Percentiles rank a stretch among this genome's conserved stretches.
phyloP scores from a whole-genome alignment of 352 stramenopile genomes.

The Detonula confervacea region DNA sequence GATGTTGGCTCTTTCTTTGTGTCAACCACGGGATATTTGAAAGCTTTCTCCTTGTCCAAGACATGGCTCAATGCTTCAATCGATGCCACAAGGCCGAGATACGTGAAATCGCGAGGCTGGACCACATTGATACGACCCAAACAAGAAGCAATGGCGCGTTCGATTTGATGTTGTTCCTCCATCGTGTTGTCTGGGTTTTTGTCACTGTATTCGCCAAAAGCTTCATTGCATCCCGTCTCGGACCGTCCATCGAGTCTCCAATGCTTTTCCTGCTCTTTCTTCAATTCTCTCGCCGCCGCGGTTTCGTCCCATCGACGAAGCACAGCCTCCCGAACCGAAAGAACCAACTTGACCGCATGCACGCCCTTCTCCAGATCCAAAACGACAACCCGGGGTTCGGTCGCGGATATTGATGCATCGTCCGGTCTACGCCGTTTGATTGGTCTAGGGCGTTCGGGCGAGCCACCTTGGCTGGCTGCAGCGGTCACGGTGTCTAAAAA shows the following conservation, averaged over 20 bases:
- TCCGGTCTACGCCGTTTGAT: constrained; percentile 11
- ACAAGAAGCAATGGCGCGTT: constrained; percentile 42
- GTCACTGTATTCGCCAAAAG: constrained; percentile 9
- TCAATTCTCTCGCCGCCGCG: constrained; percentile 39
- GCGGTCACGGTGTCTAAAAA: constrained; percentile 12
- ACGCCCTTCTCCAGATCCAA: constrained; percentile 54
- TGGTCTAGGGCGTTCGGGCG: neutral
- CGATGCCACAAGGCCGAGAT: constrained; percentile 53
- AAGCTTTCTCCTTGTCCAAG: constrained; percentile 29
- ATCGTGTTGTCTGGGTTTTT: constrained; percentile 13
- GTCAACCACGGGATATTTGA: neutral
- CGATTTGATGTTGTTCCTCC: constrained; percentile 41
- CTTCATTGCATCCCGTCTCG: neutral
- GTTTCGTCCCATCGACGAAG: constrained; percentile 51
- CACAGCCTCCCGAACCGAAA: constrained; percentile 50
- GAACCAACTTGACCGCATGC: constrained; percentile 41
- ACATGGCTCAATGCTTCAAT: constrained; percentile 41
- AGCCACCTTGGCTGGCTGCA: neutral
- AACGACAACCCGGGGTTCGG: constrained; percentile 40
- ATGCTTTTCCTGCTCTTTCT: constrained; percentile 6
- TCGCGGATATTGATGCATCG: neutral
- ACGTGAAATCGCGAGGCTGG: constrained; percentile 55
- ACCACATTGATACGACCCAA: constrained; percentile 50
- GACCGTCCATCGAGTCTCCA: constrained; percentile 3
- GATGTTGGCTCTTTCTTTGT: neutral